Evolutionary conservation across 106 monocot species (phyloP), one percentile per base, ranked within the genome.

Genomic region (Dendrobium chrysotoxum): DNA sequence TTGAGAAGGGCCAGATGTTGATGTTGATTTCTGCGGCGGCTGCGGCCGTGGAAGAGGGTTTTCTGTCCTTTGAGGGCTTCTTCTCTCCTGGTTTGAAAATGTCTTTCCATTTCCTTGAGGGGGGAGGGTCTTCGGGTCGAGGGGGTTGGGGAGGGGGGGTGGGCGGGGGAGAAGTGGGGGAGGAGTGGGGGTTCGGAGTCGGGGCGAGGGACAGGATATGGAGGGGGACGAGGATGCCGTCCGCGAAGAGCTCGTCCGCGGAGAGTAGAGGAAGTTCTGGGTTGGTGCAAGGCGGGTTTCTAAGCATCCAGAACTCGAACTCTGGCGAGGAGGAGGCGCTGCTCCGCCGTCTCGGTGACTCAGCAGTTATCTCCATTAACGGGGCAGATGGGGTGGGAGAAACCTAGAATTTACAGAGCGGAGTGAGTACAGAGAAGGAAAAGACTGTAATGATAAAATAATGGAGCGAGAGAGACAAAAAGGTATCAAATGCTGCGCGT

Each of bases 181-280:
- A 47, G 18, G 28, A 47, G 46, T 47, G 18, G 76, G 76, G 46
- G 45, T 5, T 23, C 23, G 76, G 76, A 9, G 42, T 42, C 42
- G 42, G 42, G 13, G 44, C 26, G 35, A 47, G 76, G 10, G 50
- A 30, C 28, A 15, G 77, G 77, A 26, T 46, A 9, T 5, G 53
- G 26, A 77, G 77, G 77, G 77, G 77, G 16, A 50, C 53, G 28
- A 50, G 74, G 40, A 88, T 55, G 73, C 91, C 91, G 75, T 84
- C 84, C 80, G 84, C 81, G 84, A 91, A 91, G 84, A 91, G 88
- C 35, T 91, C 84, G 82, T 91, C 91, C 78, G 91, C 88, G 68
- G 91, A 80, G 78, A 81, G 85, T 30, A 91, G 84, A 41, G 75
- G 44, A n/a, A 80, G 77, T 1, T 66, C 64, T 17, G 77, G 65